Percentiles rank a stretch among this genome's conserved stretches.
These are phyloP conservation scores for Phytopythium ostracodes DNA, from an alignment of 352 stramenopile genomes.

Conservation along the genomic window DNA sequence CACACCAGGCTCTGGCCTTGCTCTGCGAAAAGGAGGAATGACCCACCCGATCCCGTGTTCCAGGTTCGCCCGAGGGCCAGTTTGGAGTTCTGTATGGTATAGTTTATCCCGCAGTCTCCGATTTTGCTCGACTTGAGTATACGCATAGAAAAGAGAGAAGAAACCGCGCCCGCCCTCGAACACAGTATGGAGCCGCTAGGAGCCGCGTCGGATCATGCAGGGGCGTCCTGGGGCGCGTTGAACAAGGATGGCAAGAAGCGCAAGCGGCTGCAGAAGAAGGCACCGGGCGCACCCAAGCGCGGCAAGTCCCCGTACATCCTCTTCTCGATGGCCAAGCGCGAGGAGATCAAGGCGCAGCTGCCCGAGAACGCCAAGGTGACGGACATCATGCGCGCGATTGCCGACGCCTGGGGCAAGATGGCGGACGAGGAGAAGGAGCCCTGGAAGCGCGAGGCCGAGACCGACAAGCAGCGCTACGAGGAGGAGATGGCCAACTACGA, in stretches of 20 bases:
- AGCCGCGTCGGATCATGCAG: constrained; percentile 48
- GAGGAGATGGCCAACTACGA: constrained; percentile 93
- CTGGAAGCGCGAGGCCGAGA: constrained; percentile 91
- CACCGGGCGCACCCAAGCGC: constrained; percentile 83
- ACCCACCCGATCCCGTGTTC: constrained; percentile 1
- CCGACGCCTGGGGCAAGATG: constrained; percentile 88
- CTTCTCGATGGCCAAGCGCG: constrained; percentile 91
- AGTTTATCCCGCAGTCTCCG: constrained; percentile 68
- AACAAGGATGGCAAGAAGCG: constrained; percentile 84
- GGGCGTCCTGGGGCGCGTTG: constrained; percentile 57
- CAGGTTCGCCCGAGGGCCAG: neutral
- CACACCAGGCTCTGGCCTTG: neutral
- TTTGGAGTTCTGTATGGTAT: constrained; percentile 73
- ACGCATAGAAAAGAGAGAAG: constrained; percentile 79
- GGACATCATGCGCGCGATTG: constrained; percentile 90
- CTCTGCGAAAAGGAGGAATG: constrained; percentile 20
- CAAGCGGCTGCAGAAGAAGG: constrained; percentile 89
- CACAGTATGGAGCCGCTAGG: constrained; percentile 66
- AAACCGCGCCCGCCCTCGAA: constrained; percentile 20
- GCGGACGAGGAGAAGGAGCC: constrained; percentile 87
- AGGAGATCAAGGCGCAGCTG: constrained; percentile 87
- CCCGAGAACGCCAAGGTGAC: constrained; percentile 86
- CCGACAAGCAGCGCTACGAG: constrained; percentile 93
- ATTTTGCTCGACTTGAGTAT: constrained; percentile 77
- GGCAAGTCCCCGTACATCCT: constrained; percentile 91